Conservation (phyloP, 2,329 filamentous ascomycete species). For the Trichoderma endophyticum region DNA sequence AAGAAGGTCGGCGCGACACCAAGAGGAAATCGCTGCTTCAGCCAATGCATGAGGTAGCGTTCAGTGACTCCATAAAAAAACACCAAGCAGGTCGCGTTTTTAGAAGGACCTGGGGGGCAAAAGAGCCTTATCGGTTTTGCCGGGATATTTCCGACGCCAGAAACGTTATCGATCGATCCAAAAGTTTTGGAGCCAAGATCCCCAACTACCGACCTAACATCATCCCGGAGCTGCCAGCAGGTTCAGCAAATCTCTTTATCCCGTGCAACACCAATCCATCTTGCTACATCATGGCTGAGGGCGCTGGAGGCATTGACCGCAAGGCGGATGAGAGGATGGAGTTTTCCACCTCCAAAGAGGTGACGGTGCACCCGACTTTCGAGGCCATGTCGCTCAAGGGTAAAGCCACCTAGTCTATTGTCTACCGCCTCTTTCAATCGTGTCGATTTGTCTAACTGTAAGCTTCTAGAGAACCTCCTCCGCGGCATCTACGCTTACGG, state of each 20-base stretch:
- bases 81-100: constrained; percentile 16
- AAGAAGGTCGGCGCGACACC: not conserved
- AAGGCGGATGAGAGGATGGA: constrained; percentile 96
- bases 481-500: constrained; percentile 98
- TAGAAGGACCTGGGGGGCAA: not conserved
- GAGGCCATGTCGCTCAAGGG: constrained; percentile 94
- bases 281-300: constrained; percentile 74
- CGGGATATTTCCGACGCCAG: constrained; percentile 32
- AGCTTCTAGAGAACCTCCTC: constrained; percentile 72
- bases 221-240: constrained; percentile 3
- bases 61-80: constrained; percentile 9
- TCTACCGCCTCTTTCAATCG: not conserved
- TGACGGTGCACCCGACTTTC: constrained; percentile 89
- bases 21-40: not conserved
- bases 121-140: constrained; percentile 19
- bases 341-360: constrained; percentile 97
- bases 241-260: not conserved
- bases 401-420: constrained; percentile 28
- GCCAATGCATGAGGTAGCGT: not conserved
- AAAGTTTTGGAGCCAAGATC: constrained; percentile 26
- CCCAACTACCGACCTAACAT: not conserved
- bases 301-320: constrained; percentile 72
- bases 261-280: not conserved
- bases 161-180: constrained; percentile 19
- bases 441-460: constrained; percentile 39